A percentile compares a stretch with the other conserved stretches of the same genome.
These are phyloP conservation scores for Trapa incisa DNA, from an alignment of 345 rosid genomes.

Conservation along the genomic window DNA sequence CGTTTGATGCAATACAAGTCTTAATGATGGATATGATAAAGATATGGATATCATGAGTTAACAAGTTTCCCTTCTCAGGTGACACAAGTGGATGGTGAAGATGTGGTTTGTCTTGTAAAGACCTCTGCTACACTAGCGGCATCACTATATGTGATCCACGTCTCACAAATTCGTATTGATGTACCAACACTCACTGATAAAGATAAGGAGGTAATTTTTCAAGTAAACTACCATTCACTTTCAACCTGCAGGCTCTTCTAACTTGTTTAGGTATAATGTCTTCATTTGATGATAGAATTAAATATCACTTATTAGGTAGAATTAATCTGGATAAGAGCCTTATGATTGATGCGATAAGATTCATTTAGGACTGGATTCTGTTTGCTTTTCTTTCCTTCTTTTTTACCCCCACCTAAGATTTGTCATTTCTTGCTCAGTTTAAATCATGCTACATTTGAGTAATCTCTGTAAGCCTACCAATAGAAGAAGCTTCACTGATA, in stretches of 20 bases:
- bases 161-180: constrained; percentile 53
- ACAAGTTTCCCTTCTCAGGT: constrained; percentile 21
- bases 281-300: neutral
- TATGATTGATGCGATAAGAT: neutral
- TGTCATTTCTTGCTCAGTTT: neutral
- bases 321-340: neutral
- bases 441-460: neutral
- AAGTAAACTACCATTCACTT: neutral
- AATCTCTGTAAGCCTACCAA: neutral
- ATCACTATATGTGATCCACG: constrained; percentile 49
- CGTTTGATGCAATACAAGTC: neutral
- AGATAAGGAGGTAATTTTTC: constrained; percentile 41
- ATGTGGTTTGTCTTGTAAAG: constrained; percentile 55
- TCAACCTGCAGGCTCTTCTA: neutral
- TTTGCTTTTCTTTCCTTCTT: neutral
- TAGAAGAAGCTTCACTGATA: neutral
- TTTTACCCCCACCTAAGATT: neutral
- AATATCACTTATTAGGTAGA: neutral
- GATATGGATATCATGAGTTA: neutral
- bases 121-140: constrained; percentile 51
- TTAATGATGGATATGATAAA: neutral
- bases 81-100: constrained; percentile 39
- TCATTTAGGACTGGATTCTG: neutral
- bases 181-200: constrained; percentile 48
- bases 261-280: neutral